These are phyloP conservation scores for Russula abietina DNA, from an alignment of 768 basidiomycete genomes.

Conservation along the genomic window DNA sequence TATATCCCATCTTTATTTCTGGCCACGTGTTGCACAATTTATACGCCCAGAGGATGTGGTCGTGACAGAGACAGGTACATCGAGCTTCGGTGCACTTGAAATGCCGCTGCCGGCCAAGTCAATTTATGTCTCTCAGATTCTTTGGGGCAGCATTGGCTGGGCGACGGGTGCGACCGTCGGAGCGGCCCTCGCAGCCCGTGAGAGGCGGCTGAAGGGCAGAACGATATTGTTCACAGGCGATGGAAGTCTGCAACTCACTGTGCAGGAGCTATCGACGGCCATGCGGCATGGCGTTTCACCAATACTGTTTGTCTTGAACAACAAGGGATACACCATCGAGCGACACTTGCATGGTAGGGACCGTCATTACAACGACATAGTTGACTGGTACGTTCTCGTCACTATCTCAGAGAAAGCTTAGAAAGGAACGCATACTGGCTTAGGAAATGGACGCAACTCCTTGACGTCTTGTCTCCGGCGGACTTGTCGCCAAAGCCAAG, in stretches of 20 bases:
- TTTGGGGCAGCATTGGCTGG: constrained; percentile 95
- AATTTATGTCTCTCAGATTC: constrained; percentile 64
- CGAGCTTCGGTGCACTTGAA: constrained; percentile 80
- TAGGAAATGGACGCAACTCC: constrained; percentile 60
- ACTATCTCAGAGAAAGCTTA: neutral
- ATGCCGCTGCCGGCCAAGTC: constrained; percentile 69
- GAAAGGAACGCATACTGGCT: neutral
- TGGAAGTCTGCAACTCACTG: constrained; percentile 74
- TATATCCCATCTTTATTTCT: constrained; percentile 78
- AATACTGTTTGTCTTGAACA: constrained; percentile 79
- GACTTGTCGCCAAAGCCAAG: constrained; percentile 43
- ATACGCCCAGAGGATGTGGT: constrained; percentile 71
- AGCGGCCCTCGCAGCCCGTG: constrained; percentile 72
- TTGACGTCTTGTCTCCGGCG: constrained; percentile 52
- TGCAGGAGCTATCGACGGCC: constrained; percentile 85
- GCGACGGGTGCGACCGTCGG: constrained; percentile 74
- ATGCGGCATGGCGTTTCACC: constrained; percentile 65
- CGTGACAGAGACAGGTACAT: constrained; percentile 84
- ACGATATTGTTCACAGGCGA: constrained; percentile 84
- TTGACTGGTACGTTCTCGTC: constrained; percentile 47
- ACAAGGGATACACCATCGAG: constrained; percentile 85
- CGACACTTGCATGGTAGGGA: constrained; percentile 62
- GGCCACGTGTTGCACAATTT: constrained; percentile 72
- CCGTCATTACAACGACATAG: constrained; percentile 82
- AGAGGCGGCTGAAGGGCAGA: constrained; percentile 48